These are phyloP conservation scores for Yarrowia deformans DNA, from an alignment of 805 yeast genomes.

Conservation along the genomic window DNA sequence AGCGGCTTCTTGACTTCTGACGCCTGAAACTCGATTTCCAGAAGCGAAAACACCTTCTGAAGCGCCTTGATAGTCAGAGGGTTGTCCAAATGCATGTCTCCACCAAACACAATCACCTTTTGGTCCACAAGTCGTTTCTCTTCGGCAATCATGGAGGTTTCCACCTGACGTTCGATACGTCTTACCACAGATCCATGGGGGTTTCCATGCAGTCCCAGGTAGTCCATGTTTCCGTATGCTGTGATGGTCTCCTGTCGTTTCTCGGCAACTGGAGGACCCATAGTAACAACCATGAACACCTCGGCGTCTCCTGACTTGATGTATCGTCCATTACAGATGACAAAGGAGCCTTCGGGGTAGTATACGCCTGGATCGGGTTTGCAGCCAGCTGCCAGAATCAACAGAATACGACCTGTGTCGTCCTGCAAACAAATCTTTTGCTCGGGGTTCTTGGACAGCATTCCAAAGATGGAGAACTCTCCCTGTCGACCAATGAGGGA, in stretches of 20 bases:
- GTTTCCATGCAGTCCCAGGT: conserved; percentile 57
- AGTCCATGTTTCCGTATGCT: conserved; percentile 80
- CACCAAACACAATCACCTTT: conserved; percentile 73
- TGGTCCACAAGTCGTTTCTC: conserved; percentile 67
- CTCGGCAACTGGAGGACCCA: conserved; percentile 92
- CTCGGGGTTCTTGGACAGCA: conserved; percentile 65
- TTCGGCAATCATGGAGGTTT: conserved; percentile 59
- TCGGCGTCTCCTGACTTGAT: conserved; percentile 51
- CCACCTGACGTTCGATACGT: conserved; percentile 68
- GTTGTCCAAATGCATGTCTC: conserved; percentile 73
- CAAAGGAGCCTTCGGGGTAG: conserved; percentile 74
- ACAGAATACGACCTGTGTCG: conserved; percentile 72
- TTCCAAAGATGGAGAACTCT: conserved; percentile 78
- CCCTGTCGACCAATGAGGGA: conserved; percentile 88
- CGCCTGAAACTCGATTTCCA: conserved; percentile 60
- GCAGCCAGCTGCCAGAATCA: conserved; percentile 64
- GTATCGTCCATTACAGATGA: conserved; percentile 85
- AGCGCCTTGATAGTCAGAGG: conserved; percentile 66
- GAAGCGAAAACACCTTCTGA: conserved; percentile 62
- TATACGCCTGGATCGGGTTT: conserved; percentile 69
- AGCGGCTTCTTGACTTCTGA: conserved; percentile 57
- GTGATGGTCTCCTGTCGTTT: conserved; percentile 69
- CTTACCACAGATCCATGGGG: conserved; percentile 48
- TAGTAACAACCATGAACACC: conserved; percentile 73
- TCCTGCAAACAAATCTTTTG: conserved; percentile 85